phyloP scores from a whole-genome alignment of 2,329 filamentous ascomycete species.

The Pseudogymnoascus sp. region DNA sequence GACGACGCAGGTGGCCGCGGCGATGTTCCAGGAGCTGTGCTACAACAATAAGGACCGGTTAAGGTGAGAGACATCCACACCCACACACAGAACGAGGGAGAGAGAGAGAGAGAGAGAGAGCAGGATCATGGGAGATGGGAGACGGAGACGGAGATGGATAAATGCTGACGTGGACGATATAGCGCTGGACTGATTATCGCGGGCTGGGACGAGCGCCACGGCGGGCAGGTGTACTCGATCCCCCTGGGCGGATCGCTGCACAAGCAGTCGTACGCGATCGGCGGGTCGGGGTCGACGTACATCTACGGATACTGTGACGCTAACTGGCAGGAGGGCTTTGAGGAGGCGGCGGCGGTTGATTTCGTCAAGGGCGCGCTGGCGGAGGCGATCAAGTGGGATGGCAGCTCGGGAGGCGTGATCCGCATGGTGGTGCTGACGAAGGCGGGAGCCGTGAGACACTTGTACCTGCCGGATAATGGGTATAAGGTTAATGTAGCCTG shows the following conservation, averaged over 20 bases:
- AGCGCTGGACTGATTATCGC: conserved; percentile 97
- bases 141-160: not conserved
- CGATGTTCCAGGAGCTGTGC: conserved; percentile 96
- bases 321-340: conserved; percentile 93
- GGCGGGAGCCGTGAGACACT: conserved; percentile 81
- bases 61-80: conserved; percentile 53
- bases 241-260: conserved; percentile 93
- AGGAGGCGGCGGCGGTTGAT: conserved; percentile 77
- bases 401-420: conserved; percentile 96
- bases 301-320: conserved; percentile 99
- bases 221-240: conserved; percentile 96
- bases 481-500: conserved; percentile 42
- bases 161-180: conserved; percentile 19
- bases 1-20: conserved; percentile 89
- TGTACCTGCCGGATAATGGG: conserved; percentile 89
- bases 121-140: not conserved
- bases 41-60: conserved; percentile 94
- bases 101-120: not conserved
- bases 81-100: not conserved
- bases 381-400: conserved; percentile 99
- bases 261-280: conserved; percentile 94
- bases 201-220: conserved; percentile 92
- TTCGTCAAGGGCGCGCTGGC: conserved; percentile 88
- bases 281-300: conserved; percentile 94
- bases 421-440: conserved; percentile 93